Percentiles rank a stretch among this genome's conserved stretches.
Conservation (phyloP, 176 grass and related monocot species). For the Carex pumila region DNA sequence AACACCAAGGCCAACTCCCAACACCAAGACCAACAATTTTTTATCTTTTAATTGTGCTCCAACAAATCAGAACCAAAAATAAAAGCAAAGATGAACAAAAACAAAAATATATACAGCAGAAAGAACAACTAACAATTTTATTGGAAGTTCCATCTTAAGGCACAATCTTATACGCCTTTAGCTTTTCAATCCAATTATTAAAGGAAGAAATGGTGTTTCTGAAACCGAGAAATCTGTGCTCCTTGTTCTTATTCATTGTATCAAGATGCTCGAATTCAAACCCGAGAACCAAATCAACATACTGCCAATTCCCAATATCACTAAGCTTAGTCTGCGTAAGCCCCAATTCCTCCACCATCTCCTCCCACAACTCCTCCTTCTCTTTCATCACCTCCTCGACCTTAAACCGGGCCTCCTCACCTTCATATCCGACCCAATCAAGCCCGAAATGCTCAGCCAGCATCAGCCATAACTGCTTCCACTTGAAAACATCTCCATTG, state of each 20-base stretch:
- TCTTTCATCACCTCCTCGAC: conserved; percentile 49
- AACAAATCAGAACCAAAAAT: neutral
- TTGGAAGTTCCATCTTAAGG: conserved; percentile 30
- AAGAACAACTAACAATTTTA: neutral
- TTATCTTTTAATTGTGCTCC: neutral
- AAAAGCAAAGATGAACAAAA: conserved; percentile 3
- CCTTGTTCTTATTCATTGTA: conserved; percentile 94
- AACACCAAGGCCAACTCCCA: neutral
- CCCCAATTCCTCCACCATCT: conserved; percentile 54
- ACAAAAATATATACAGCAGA: neutral
- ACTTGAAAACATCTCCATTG: conserved; percentile 83
- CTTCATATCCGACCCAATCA: conserved; percentile 57
- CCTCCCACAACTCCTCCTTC: conserved; percentile 54
- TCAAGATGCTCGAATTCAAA: conserved; percentile 37
- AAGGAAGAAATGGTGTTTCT: conserved; percentile 59
- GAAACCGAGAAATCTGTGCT: conserved; percentile 85
- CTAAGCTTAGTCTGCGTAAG: conserved; percentile 37
- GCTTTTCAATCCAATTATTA: conserved; percentile 71
- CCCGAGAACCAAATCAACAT: conserved; percentile 18
- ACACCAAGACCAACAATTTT: neutral
- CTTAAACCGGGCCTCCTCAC: conserved; percentile 50
- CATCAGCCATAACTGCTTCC: conserved; percentile 67
- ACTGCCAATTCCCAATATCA: conserved; percentile 68
- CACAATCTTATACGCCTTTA: conserved; percentile 68
- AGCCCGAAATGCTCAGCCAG: conserved; percentile 64